Conservation (phyloP, 1,284 basidiomycete genomes). For the Ceratobasidium sp. region DNA sequence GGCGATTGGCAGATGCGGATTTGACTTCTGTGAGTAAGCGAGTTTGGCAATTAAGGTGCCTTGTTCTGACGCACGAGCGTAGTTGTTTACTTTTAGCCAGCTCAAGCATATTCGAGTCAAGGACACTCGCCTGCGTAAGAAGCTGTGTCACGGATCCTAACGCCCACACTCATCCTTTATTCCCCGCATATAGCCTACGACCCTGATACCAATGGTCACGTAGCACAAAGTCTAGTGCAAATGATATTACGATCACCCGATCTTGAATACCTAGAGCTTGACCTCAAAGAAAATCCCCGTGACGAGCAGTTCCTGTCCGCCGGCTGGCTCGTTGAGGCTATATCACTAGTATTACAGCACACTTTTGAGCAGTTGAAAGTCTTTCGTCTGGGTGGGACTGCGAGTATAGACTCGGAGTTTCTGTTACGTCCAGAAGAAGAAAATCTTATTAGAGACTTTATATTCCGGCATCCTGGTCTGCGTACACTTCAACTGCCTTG, state of each 20-base stretch:
- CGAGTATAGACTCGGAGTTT: slow-evolving; percentile 31
- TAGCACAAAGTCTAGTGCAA: slow-evolving; percentile 4
- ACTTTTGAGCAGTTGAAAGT: slow-evolving; percentile 14
- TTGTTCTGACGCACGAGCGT: not conserved
- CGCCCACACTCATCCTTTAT: not conserved
- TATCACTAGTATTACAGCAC: slow-evolving; percentile 11
- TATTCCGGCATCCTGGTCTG: slow-evolving; percentile 21
- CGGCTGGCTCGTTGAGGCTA: slow-evolving; percentile 34
- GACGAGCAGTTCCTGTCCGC: not conserved
- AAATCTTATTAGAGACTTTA: slow-evolving; percentile 13
- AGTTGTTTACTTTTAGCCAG: slow-evolving; percentile 25
- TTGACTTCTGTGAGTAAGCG: slow-evolving; percentile 11
- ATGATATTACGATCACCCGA: slow-evolving; percentile 29
- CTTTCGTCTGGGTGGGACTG: slow-evolving; percentile 16
- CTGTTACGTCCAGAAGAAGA: slow-evolving; percentile 1
- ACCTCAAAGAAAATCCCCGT: slow-evolving; percentile 16
- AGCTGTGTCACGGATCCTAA: not conserved
- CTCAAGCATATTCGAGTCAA: slow-evolving; percentile 35
- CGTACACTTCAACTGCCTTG: slow-evolving; percentile 26
- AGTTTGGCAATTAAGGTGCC: not conserved
- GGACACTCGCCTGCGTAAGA: slow-evolving; percentile 26
- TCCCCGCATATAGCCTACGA: slow-evolving; percentile 12
- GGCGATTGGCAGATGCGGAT: not conserved
- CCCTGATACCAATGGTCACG: slow-evolving; percentile 17
- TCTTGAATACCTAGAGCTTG: slow-evolving; percentile 26